Conservation (phyloP, 495 filamentous ascomycete species). For the Mycothermus thermophilus region DNA sequence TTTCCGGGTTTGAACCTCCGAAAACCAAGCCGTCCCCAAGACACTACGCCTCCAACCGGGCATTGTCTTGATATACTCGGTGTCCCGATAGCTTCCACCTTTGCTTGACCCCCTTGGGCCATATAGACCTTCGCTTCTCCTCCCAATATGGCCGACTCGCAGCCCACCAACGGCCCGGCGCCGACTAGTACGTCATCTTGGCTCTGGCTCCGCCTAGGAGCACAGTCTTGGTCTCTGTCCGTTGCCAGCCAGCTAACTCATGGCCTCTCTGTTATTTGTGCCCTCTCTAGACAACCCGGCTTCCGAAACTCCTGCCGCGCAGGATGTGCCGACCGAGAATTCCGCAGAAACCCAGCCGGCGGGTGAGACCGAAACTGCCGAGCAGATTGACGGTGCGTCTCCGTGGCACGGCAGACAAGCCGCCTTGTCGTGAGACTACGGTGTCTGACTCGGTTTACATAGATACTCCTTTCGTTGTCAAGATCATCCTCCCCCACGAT, state of each 20-base stretch:
- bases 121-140: slow-evolving; percentile 1
- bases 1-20: too few species aligned
- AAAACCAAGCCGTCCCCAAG: too few species aligned
- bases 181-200: slow-evolving; percentile 10
- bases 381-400: slow-evolving; percentile 13
- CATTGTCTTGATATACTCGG: too few species aligned
- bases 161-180: slow-evolving; percentile 3
- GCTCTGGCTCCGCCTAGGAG: neutral
- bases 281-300: slow-evolving; percentile 13
- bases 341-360: slow-evolving; percentile 3
- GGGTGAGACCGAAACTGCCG: slow-evolving; percentile 14
- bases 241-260: neutral
- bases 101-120: too few species aligned
- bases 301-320: slow-evolving; percentile 7
- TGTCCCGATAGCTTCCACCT: too few species aligned
- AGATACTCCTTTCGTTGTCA: slow-evolving; percentile 55
- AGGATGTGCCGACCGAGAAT: slow-evolving; percentile 9
- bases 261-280: too few species aligned
- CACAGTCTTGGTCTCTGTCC: neutral
- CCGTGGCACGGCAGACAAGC: neutral
- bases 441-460: neutral
- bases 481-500: slow-evolving; percentile 69
- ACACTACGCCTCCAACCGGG: too few species aligned
- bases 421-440: neutral
- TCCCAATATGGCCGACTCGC: slow-evolving; percentile 8